Base-by-base conservation (phyloP, 306 rosid species). In the Citrullus amarus region DNA sequence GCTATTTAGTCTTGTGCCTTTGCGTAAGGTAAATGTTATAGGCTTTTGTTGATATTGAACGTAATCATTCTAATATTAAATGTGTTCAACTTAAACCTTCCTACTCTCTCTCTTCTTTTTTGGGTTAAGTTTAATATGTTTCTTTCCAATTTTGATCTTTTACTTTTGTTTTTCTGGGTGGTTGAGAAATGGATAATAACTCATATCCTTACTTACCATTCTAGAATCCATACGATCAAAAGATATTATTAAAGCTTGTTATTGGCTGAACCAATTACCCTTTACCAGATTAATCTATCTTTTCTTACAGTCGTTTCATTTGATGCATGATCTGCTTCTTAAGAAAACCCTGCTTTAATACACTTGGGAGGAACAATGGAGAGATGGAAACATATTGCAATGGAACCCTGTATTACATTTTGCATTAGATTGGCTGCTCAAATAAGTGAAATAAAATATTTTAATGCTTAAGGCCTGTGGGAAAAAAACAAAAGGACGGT, bases 1-100 rank as follows among this genome's bases (percentile, higher is more conserved):
- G 51, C 90, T 95, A 30, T 95, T 95, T 78, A 89, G 97, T 77
- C 91, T 95, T 56, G 93, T 90, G 77, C 97, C 99, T 71, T 92
- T 95, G 81, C 96, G 97, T 11, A 95, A 92, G 97, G 99, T 95
- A 85, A 85, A 62, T 79, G 34, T 41, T 53, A 6, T 8, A 53
- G 17, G 62, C 62, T 73, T 73, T 16, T 15, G 78, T 54, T 53
- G 63, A 74, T 13, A 34, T 54, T 32, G 50, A 32, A 30, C 32
- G 30, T 5, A 28, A 17, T 34, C n/a, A 10, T 51, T 44, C 18
- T 1, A 8, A 65, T 44, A 76, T 82, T 79, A 32, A 38, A 75
- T 18, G 32, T 9, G 50, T 25, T 54, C 44, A 14, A 46, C 17
- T 75, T 71, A 28, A n/a, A 10, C 41, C 38, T 44, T 68, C 75